A percentile compares a stretch with the other conserved stretches of the same genome.
These are phyloP conservation scores for Botrytis galanthina DNA, from an alignment of 2,329 filamentous ascomycete species.

Conservation along the genomic window DNA sequence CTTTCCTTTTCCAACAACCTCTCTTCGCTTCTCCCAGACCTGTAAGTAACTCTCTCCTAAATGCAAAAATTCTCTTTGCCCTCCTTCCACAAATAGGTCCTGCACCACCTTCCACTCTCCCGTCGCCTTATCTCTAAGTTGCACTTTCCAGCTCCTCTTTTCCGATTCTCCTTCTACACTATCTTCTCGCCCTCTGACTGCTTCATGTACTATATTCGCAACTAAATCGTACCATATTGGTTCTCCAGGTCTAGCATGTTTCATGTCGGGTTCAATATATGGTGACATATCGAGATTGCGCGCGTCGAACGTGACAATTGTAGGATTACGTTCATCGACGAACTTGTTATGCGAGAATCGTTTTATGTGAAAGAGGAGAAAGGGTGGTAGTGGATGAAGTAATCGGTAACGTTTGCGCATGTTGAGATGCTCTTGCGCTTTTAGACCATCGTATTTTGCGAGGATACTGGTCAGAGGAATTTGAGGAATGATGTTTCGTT, in stretches of 20 bases:
- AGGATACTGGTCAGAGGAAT: conserved; percentile 80
- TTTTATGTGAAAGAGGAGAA: conserved; percentile 91
- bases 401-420: conserved; percentile 87
- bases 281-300: conserved; percentile 81
- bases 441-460: conserved; percentile 87
- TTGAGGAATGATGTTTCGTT: conserved; percentile 95
- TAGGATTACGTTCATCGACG: conserved; percentile 91
- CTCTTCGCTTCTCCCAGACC: conserved; percentile 85
- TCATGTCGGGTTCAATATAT: conserved; percentile 85
- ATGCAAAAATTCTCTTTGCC: conserved; percentile 85
- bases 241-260: conserved; percentile 67
- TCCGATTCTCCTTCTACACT: conserved; percentile 86
- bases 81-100: conserved; percentile 88
- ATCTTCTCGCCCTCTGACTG: conserved; percentile 72
- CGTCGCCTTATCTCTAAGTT: conserved; percentile 75
- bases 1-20: conserved; percentile 32
- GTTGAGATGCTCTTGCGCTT: conserved; percentile 83
- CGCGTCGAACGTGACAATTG: conserved; percentile 94
- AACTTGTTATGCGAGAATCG: conserved; percentile 97
- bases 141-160: conserved; percentile 89
- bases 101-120: conserved; percentile 90
- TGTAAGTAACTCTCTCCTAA: conserved; percentile 93
- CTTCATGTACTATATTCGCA: conserved; percentile 90
- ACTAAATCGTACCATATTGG: conserved; percentile 94
- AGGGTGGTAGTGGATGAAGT: conserved; percentile 86